Conservation (phyloP, 2,329 filamentous ascomycete species). For the Periconia sp. region DNA sequence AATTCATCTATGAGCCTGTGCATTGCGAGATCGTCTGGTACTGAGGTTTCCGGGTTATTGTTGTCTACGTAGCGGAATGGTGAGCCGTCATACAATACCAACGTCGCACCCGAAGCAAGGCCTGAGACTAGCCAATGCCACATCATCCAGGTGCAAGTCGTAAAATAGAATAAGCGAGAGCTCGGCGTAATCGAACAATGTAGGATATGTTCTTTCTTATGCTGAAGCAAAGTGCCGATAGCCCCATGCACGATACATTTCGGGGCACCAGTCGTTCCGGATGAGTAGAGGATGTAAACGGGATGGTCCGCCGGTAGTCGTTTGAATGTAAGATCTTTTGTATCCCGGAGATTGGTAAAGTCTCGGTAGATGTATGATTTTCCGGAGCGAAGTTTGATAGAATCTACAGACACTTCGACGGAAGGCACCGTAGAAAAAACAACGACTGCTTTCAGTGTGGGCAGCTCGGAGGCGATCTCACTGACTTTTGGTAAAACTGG, state of each 20-base stretch:
- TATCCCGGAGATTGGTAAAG: constrained; percentile 44
- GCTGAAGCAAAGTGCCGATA: constrained; percentile 86
- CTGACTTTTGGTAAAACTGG: constrained; percentile 75
- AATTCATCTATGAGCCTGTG: constrained; percentile 79
- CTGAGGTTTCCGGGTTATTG: constrained; percentile 50
- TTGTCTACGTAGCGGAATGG: constrained; percentile 65
- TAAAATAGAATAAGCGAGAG: constrained; percentile 88
- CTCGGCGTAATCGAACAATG: constrained; percentile 76
- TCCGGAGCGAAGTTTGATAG: constrained; percentile 41
- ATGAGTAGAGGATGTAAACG: constrained; percentile 91
- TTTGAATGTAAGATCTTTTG: constrained; percentile 58
- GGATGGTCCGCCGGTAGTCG: constrained; percentile 84
- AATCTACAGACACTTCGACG: constrained; percentile 43
- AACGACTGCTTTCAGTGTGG: constrained; percentile 69
- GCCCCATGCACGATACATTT: constrained; percentile 95
- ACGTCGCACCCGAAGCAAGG: constrained; percentile 77
- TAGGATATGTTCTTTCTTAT: constrained; percentile 93
- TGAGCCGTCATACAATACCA: constrained; percentile 89
- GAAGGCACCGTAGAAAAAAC: constrained; percentile 67
- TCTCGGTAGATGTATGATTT: constrained; percentile 40
- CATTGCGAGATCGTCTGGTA: constrained; percentile 76
- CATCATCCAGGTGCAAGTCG: constrained; percentile 99
- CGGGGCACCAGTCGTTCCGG: constrained; percentile 81
- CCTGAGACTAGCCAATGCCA: constrained; percentile 96
- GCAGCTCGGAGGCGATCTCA: constrained; percentile 72